Conservation (phyloP, 1,139 yeast genomes). For the Suhomyces yuchorum region DNA sequence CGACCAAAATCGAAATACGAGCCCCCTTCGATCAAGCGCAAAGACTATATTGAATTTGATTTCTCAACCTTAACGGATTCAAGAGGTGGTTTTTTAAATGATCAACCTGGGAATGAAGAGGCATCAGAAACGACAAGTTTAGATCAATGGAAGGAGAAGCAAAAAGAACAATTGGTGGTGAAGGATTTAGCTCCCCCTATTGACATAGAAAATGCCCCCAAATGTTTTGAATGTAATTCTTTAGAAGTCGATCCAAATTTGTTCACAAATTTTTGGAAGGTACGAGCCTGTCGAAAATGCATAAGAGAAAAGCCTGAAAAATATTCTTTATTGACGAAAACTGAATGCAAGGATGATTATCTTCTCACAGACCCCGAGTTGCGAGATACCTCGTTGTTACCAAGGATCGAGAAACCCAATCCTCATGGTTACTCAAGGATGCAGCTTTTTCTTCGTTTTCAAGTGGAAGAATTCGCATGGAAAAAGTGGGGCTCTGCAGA, state of each 20-base stretch:
- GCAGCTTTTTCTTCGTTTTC: constrained; percentile 88
- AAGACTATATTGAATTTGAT: constrained; percentile 89
- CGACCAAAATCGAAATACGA: constrained; percentile 21
- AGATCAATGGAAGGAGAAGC: constrained; percentile 78
- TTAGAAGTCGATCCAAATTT: constrained; percentile 78
- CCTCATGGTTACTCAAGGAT: constrained; percentile 94
- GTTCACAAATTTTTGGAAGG: constrained; percentile 62
- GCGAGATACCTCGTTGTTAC: constrained; percentile 65
- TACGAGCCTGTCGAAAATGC: constrained; percentile 79
- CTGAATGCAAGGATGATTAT: constrained; percentile 93
- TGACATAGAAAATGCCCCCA: constrained; percentile 71
- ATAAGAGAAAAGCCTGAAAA: constrained; percentile 76
- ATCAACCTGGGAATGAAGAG: constrained; percentile 20
- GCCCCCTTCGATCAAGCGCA: constrained; percentile 51
- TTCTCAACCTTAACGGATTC: constrained; percentile 86
- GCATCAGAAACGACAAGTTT: constrained; percentile 48
- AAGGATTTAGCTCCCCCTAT: constrained; percentile 67
- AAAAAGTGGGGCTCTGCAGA: constrained; percentile 95
- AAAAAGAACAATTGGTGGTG: constrained; percentile 39
- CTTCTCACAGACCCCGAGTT: constrained; percentile 91
- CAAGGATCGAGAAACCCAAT: constrained; percentile 85
- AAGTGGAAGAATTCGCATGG: constrained; percentile 89
- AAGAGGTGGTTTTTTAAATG: constrained; percentile 77
- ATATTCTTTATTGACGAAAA: constrained; percentile 86
- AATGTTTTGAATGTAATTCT: constrained; percentile 79